A percentile compares a stretch with the other conserved stretches of the same genome.
Evolutionary conservation across 2,329 filamentous ascomycete genomes (phyloP).

Genomic region (Diatrype stigma): DNA sequence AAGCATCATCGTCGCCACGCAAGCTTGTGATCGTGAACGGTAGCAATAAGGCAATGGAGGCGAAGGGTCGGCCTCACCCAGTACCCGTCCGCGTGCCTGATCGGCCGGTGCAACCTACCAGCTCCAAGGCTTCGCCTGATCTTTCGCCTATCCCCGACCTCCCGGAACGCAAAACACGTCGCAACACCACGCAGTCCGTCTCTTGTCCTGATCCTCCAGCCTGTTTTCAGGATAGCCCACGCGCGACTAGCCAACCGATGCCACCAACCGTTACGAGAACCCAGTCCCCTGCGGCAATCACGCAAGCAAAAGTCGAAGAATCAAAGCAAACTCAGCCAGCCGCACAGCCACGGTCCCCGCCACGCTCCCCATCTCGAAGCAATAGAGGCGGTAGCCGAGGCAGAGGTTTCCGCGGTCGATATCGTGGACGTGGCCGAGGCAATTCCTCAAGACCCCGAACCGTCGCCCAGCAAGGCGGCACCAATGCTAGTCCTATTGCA

Average conservation of each 20-base stretch:
- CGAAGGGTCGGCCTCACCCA: conserved; percentile 9
- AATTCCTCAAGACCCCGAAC: conserved; percentile 14
- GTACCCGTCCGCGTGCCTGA: conserved; percentile 7
- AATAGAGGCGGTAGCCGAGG: conserved; percentile 7
- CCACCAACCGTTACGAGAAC: conserved; percentile 10
- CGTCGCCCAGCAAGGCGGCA: conserved; percentile 5
- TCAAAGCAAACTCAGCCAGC: neutral
- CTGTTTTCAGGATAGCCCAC: conserved; percentile 19
- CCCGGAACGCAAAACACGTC: conserved; percentile 17
- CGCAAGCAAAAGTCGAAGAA: conserved; percentile 1
- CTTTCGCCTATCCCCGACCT: conserved; percentile 6
- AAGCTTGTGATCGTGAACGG: conserved; percentile 6
- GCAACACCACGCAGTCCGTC: conserved; percentile 24
- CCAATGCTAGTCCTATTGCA: neutral
- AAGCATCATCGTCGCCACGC: conserved; percentile 6
- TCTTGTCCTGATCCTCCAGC: conserved; percentile 20
- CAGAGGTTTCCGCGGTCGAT: conserved; percentile 16
- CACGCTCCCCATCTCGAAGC: conserved; percentile 11
- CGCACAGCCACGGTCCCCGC: conserved; percentile 3
- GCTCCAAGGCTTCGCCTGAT: conserved; percentile 5
- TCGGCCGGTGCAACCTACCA: conserved; percentile 11
- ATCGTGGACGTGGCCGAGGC: conserved; percentile 21
- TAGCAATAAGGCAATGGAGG: conserved; percentile 12
- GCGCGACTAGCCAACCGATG: conserved; percentile 22
- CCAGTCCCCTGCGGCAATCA: neutral